These are phyloP conservation scores for Didymella pomorum DNA, from an alignment of 2,329 filamentous ascomycete species.

Conservation along the genomic window DNA sequence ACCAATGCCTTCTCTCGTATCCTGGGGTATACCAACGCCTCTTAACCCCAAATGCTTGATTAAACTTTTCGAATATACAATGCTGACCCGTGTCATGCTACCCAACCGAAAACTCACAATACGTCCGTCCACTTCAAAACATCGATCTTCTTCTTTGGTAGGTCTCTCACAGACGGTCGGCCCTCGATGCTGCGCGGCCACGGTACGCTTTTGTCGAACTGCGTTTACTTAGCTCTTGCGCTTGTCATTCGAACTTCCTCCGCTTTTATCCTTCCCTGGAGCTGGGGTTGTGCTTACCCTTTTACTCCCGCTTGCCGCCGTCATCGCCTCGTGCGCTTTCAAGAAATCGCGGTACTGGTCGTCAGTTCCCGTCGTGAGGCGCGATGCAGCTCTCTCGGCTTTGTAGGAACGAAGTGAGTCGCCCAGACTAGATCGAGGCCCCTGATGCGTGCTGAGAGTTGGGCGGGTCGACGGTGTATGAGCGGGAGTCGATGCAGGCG, in stretches of 20 bases:
- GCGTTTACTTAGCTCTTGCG: constrained; percentile 21
- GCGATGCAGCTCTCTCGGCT: neutral
- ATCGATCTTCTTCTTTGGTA: constrained; percentile 26
- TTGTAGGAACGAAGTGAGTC: neutral
- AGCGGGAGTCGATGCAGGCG: neutral
- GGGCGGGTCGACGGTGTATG: neutral
- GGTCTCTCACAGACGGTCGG: constrained; percentile 24
- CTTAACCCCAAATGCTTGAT: neutral
- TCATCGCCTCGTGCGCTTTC: constrained; percentile 23
- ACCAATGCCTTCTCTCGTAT: neutral
- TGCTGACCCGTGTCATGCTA: neutral
- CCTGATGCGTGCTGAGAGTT: neutral
- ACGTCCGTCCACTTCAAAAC: constrained; percentile 31
- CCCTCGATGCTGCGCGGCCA: constrained; percentile 30
- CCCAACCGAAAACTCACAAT: constrained; percentile 5
- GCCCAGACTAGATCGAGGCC: neutral
- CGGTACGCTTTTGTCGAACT: constrained; percentile 25
- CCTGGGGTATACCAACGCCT: constrained; percentile 1
- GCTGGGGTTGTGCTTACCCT: constrained; percentile 28
- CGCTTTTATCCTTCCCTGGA: neutral
- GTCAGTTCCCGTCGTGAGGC: neutral
- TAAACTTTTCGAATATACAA: constrained; percentile 1
- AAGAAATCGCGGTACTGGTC: constrained; percentile 33
- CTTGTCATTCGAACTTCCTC: neutral
- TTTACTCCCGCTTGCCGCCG: constrained; percentile 32